phyloP scores from a whole-genome alignment of 495 filamentous ascomycete genomes.

The Pseudoneurospora amorphoporcata region DNA sequence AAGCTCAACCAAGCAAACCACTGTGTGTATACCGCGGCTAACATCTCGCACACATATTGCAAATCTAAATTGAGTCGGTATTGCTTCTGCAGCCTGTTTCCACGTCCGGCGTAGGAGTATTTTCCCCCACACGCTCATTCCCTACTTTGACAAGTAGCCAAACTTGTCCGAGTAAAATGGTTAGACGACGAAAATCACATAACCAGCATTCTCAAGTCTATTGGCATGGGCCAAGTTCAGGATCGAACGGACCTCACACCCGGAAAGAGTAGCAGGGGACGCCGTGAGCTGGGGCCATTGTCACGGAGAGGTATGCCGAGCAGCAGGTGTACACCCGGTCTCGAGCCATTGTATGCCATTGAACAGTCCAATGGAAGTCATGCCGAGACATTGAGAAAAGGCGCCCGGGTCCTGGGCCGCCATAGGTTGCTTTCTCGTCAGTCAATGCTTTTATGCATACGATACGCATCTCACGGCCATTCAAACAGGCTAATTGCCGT shows the following conservation, averaged over 20 bases:
- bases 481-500: conserved; percentile 22
- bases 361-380: conserved; percentile 4
- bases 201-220: background rate
- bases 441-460: conserved; percentile 1
- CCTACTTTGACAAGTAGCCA: background rate
- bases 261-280: background rate
- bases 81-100: conserved; percentile 12
- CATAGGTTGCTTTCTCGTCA: conserved; percentile 2
- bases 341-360: conserved; percentile 1
- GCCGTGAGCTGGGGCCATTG: conserved; percentile 6
- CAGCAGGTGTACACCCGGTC: conserved; percentile 1
- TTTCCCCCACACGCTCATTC: background rate
- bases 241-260: background rate
- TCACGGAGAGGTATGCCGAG: conserved; percentile 19
- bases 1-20: background rate
- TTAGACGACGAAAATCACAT: background rate
- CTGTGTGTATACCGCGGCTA: background rate
- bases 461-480: background rate
- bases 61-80: conserved; percentile 16
- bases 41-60: conserved; percentile 1
- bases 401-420: background rate
- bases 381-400: conserved; percentile 5
- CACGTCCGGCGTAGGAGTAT: conserved; percentile 2
- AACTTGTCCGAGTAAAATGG: background rate
- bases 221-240: background rate